Evolutionary conservation across 306 rosid species (phyloP).

Genomic region (Rubus idaeus): DNA sequence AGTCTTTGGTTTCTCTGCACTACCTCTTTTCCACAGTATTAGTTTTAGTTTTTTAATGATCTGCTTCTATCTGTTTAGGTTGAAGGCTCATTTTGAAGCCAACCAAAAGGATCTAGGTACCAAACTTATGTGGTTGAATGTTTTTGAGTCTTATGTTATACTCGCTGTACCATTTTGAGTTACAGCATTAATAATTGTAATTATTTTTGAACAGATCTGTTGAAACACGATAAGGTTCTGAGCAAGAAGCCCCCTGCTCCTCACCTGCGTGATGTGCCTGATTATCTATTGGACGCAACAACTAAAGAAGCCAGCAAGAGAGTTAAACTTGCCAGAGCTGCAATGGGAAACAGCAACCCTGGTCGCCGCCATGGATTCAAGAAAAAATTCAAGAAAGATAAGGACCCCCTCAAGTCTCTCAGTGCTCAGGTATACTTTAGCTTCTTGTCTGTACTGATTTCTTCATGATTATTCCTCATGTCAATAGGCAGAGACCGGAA

Average conservation of each 20-base stretch:
- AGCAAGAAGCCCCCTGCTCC: slow-evolving; percentile 85
- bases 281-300: slow-evolving; percentile 44
- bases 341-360: slow-evolving; percentile 9
- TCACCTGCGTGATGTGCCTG: slow-evolving; percentile 81
- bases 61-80: not conserved
- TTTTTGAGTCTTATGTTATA: not conserved
- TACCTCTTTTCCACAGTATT: not conserved
- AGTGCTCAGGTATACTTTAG: slow-evolving; percentile 7
- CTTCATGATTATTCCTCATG: not conserved
- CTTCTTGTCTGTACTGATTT: not conserved
- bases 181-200: not conserved
- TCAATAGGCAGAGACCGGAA: slow-evolving; percentile 22
- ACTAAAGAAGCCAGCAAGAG: slow-evolving; percentile 11
- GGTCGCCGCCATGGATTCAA: slow-evolving; percentile 1
- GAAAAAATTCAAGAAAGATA: slow-evolving; percentile 4
- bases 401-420: slow-evolving; percentile 14
- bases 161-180: not conserved
- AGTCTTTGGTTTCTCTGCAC: not conserved
- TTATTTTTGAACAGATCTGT: slow-evolving; percentile 45
- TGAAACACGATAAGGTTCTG: slow-evolving; percentile 88
- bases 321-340: slow-evolving; percentile 9
- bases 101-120: slow-evolving; percentile 13
- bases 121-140: not conserved
- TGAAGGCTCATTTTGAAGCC: slow-evolving; percentile 15
- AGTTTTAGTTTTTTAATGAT: not conserved